Percentiles rank a stretch among this genome's conserved stretches.
phyloP scores from a whole-genome alignment of 805 yeast genomes.

The Cyberlindnera galapagoensis region DNA sequence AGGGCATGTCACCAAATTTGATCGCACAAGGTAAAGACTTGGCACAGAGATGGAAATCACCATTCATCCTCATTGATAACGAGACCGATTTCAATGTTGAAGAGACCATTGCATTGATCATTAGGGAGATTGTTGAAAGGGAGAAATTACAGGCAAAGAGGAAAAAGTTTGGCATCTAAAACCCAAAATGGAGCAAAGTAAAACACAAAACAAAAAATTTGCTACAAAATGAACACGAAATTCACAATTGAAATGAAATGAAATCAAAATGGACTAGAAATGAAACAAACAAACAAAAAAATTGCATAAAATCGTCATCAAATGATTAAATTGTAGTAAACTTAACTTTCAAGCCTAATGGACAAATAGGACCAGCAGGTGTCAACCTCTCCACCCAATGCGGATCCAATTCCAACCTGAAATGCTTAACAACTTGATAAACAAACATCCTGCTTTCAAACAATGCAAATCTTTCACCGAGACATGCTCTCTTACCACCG shows the following conservation, averaged over 20 bases:
- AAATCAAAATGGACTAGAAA: too few species aligned
- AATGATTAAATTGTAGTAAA: too few species aligned
- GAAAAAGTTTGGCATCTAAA: conserved; percentile 12
- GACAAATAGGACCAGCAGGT: conserved; percentile 54
- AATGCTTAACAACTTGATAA: conserved; percentile 30
- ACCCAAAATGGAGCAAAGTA: too few species aligned
- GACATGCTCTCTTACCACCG: conserved; percentile 53
- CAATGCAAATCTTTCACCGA: conserved; percentile 54
- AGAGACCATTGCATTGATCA: conserved; percentile 46
- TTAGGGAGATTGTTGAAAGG: conserved; percentile 53
- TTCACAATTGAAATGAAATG: too few species aligned
- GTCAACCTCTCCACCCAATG: conserved; percentile 45
- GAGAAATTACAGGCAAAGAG: conserved; percentile 24
- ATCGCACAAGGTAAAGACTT: conserved; percentile 51
- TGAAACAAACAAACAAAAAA: too few species aligned
- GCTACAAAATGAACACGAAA: too few species aligned
- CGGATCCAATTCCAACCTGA: conserved; percentile 31
- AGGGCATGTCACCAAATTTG: conserved; percentile 52
- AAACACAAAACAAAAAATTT: too few species aligned
- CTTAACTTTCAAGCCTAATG: conserved; percentile 27
- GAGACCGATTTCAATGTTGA: conserved; percentile 46
- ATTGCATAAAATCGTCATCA: too few species aligned
- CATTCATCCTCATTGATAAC: conserved; percentile 59
- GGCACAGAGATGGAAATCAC: conserved; percentile 57
- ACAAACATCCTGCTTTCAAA: conserved; percentile 37